Conservation (phyloP, 2,329 filamentous ascomycete genomes). For the Aureobasidium sp. region DNA sequence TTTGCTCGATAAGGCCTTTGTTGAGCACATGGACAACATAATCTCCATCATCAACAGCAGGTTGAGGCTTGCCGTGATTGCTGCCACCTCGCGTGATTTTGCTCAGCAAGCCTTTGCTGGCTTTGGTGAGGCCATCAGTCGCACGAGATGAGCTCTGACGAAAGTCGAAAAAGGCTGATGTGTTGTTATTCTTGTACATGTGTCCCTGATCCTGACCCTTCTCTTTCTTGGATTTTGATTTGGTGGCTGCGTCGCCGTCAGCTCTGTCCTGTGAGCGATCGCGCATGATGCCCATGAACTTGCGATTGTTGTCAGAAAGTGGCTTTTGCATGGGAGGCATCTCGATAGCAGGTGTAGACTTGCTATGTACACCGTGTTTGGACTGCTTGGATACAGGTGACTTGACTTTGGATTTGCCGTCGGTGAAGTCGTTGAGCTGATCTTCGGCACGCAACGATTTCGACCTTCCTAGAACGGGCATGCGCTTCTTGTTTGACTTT, state of each 20-base stretch:
- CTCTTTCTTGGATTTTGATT: conserved; percentile 17
- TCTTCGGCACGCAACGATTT: conserved; percentile 19
- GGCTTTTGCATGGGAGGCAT: conserved; percentile 12
- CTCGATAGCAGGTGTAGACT: conserved; percentile 6
- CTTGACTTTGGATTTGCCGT: conserved; percentile 9
- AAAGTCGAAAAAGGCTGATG: conserved; percentile 32
- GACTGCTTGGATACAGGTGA: conserved; percentile 13
- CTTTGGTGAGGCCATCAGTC: conserved; percentile 62
- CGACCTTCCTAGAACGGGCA: conserved; percentile 18
- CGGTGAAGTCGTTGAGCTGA: conserved; percentile 34
- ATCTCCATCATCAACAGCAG: conserved; percentile 61
- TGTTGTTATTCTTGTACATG: conserved; percentile 14
- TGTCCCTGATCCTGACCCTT: conserved; percentile 11
- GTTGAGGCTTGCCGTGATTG: conserved; percentile 57
- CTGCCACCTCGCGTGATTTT: conserved; percentile 66
- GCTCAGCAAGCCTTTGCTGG: conserved; percentile 70
- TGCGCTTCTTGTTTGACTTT: conserved; percentile 18
- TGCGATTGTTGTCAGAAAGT: conserved; percentile 53
- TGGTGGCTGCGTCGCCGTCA: conserved; percentile 21
- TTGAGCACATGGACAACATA: conserved; percentile 83
- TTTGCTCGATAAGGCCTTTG: conserved; percentile 77
- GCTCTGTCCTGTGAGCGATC: conserved; percentile 68
- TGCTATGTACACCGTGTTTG: conserved; percentile 10
- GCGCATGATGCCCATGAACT: conserved; percentile 59
- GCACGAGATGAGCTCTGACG: conserved; percentile 66